Evolutionary conservation across 805 yeast species (phyloP).

Genomic region (Maudiozyma turicensis): DNA sequence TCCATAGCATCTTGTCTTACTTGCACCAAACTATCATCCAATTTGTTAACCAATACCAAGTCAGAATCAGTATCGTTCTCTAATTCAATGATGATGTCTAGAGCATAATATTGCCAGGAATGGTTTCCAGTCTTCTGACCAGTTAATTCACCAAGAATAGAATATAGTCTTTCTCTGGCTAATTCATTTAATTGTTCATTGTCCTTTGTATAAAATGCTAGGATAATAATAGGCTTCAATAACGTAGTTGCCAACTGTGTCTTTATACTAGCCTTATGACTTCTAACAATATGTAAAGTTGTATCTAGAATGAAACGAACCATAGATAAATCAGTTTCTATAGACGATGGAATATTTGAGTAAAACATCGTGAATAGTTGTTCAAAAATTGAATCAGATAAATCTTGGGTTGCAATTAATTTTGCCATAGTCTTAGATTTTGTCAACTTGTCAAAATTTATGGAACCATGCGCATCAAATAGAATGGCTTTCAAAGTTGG

Average conservation of each 20-base stretch:
- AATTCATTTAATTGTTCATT: constrained; percentile 17
- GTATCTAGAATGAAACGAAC: constrained; percentile 52
- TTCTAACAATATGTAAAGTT: constrained; percentile 41
- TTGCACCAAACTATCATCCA: constrained; percentile 50
- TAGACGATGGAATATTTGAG: constrained; percentile 2
- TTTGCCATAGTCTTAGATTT: constrained; percentile 56
- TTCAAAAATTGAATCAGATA: constrained; percentile 15
- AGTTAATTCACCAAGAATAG: constrained; percentile 54
- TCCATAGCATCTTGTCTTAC: constrained; percentile 42
- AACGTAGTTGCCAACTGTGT: constrained; percentile 11
- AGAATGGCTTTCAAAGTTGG: constrained; percentile 31
- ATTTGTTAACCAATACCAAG: constrained; percentile 26
- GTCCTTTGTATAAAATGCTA: constrained; percentile 26
- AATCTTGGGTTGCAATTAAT: constrained; percentile 24
- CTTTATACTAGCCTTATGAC: constrained; percentile 29
- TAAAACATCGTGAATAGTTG: constrained; percentile 15
- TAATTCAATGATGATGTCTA: constrained; percentile 30
- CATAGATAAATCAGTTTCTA: constrained; percentile 7
- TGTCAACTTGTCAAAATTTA: constrained; percentile 69
- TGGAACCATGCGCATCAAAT: constrained; percentile 40
- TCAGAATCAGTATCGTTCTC: constrained; percentile 13
- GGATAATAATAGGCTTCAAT: constrained; percentile 23
- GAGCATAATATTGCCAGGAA: constrained; percentile 51
- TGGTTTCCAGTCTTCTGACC: constrained; percentile 27
- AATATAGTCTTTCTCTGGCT: constrained; percentile 55